Conservation (phyloP, 2,329 filamentous ascomycete species). For the Aspergillaceae sp. region DNA sequence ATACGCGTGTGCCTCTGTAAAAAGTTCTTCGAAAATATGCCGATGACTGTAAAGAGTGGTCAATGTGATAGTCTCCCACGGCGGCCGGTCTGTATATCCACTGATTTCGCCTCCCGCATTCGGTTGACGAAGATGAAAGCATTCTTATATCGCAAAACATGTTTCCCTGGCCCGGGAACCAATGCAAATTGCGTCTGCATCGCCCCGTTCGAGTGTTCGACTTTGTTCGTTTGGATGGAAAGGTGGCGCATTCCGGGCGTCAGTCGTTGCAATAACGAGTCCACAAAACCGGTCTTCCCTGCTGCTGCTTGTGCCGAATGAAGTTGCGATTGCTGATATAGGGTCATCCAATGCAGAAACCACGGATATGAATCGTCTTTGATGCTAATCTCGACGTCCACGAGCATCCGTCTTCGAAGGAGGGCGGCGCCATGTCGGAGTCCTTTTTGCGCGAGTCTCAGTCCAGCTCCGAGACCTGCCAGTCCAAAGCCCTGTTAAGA, state of each 20-base stretch:
- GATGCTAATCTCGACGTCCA: slow-evolving; percentile 91
- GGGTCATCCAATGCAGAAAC: slow-evolving; percentile 90
- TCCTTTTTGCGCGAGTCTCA: slow-evolving; percentile 72
- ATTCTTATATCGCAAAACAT: slow-evolving; percentile 77
- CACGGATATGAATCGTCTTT: slow-evolving; percentile 89
- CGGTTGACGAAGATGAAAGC: slow-evolving; percentile 82
- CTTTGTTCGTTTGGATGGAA: slow-evolving; percentile 56
- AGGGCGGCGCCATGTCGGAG: slow-evolving; percentile 63
- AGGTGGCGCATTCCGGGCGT: slow-evolving; percentile 55
- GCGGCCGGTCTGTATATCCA: slow-evolving; percentile 72
- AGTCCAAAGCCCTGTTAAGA: slow-evolving; percentile 66
- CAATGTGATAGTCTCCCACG: slow-evolving; percentile 87
- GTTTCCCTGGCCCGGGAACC: slow-evolving; percentile 81
- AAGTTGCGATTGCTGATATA: slow-evolving; percentile 60
- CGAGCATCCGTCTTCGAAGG: slow-evolving; percentile 74
- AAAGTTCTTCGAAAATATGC: slow-evolving; percentile 82
- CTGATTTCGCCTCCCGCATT: slow-evolving; percentile 75
- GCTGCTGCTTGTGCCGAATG: slow-evolving; percentile 43
- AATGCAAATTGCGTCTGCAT: slow-evolving; percentile 74
- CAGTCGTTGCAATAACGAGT: slow-evolving; percentile 48
- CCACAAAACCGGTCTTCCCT: slow-evolving; percentile 37
- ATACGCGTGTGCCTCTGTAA: slow-evolving; percentile 74
- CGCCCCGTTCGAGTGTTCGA: slow-evolving; percentile 56
- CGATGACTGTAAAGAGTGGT: slow-evolving; percentile 87
- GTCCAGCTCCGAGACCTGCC: slow-evolving; percentile 72